These are phyloP conservation scores for Harrya chromipes DNA, from an alignment of 768 basidiomycete genomes.

Conservation along the genomic window DNA sequence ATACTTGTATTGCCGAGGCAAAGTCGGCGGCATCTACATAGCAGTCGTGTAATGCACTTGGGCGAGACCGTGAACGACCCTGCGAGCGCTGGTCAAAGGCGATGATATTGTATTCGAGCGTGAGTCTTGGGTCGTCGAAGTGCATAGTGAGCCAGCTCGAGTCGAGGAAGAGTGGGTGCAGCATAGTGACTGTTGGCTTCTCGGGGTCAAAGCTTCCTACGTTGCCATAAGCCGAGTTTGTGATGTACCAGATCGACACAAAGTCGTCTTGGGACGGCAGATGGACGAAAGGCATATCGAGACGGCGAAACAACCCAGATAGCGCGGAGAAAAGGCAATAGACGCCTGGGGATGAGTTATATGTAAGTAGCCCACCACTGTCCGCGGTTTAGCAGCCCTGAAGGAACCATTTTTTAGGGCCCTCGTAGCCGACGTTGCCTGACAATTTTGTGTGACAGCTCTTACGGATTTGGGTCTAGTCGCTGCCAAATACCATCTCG, in stretches of 20 bases:
- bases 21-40: conserved; percentile 82
- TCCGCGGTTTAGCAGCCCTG: conserved; percentile 16
- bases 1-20: conserved; percentile 60
- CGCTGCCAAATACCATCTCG: too few relatives aligned
- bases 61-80: conserved; percentile 55
- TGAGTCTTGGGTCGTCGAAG: conserved; percentile 62
- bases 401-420: conserved; percentile 15
- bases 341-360: conserved; percentile 12
- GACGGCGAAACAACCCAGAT: conserved; percentile 21
- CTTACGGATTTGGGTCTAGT: not conserved
- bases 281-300: conserved; percentile 66
- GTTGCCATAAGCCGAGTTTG: conserved; percentile 56
- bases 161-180: conserved; percentile 69
- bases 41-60: conserved; percentile 57
- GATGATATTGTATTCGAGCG: conserved; percentile 61
- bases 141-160: conserved; percentile 66
- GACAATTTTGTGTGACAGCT: conserved; percentile 16
- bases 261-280: conserved; percentile 60
- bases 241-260: conserved; percentile 68
- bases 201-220: conserved; percentile 64
- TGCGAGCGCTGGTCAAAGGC: conserved; percentile 69
- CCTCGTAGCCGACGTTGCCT: conserved; percentile 23
- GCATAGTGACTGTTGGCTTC: conserved; percentile 63
- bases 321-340: conserved; percentile 2
- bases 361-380: conserved; percentile 8